These are phyloP conservation scores for Cercospora zeina DNA, from an alignment of 2,329 filamentous ascomycete genomes.

Conservation along the genomic window DNA sequence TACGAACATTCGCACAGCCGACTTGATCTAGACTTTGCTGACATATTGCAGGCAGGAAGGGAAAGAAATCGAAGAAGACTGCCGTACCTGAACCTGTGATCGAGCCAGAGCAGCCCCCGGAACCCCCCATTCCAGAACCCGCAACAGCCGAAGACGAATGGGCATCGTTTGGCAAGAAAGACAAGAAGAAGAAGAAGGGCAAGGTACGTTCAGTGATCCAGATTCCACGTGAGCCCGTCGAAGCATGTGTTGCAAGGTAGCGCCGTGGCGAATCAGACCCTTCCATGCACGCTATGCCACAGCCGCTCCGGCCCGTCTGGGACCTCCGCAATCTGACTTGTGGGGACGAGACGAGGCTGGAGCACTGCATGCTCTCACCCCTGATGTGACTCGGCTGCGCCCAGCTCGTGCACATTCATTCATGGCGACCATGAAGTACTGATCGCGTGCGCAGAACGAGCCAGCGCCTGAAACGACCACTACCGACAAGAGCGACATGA, in stretches of 20 bases:
- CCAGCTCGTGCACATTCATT: slow-evolving; percentile 21
- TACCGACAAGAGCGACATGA: slow-evolving; percentile 41
- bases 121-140: slow-evolving; percentile 40
- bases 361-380: slow-evolving; percentile 22
- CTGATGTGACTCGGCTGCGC: slow-evolving; percentile 24
- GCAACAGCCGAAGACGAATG: slow-evolving; percentile 31
- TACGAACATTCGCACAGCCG: slow-evolving; percentile 44
- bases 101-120: slow-evolving; percentile 44
- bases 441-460: slow-evolving; percentile 31
- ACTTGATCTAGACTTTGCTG: slow-evolving; percentile 1
- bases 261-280: slow-evolving; percentile 23
- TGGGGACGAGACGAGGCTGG: slow-evolving; percentile 16
- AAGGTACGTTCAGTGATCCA: slow-evolving; percentile 35
- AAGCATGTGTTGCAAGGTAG: slow-evolving; percentile 10
- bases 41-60: slow-evolving; percentile 17
- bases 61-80: slow-evolving; percentile 45
- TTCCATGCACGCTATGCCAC: slow-evolving; percentile 4
- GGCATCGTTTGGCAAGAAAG: slow-evolving; percentile 27
- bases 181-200: slow-evolving; percentile 40
- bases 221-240: slow-evolving; percentile 17
- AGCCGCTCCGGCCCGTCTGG: slow-evolving; percentile 28
- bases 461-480: slow-evolving; percentile 31
- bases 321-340: slow-evolving; percentile 39
- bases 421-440: slow-evolving; percentile 24
- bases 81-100: slow-evolving; percentile 29